Conservation (phyloP, 148 eudicot genomes). For the Fagopyrum tataricum region DNA sequence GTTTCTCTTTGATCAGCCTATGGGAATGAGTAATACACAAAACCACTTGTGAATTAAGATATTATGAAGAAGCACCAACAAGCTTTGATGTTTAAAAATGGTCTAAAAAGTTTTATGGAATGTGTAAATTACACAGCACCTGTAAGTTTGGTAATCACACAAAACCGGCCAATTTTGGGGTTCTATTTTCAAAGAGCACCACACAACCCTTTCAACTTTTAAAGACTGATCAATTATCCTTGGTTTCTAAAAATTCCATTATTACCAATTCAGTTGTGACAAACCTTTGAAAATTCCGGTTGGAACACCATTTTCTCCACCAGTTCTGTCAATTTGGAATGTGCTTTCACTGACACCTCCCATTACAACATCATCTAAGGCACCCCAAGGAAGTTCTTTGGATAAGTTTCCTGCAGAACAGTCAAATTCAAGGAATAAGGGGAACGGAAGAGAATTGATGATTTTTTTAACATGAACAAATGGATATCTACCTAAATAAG, state of each 20-base stretch:
- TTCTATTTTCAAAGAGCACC: not conserved
- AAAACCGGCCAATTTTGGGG: not conserved
- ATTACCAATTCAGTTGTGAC: not conserved
- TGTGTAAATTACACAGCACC: no score
- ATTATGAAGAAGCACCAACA: no score
- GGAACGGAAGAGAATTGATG: not conserved
- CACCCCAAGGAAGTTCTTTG: slow-evolving; percentile 91
- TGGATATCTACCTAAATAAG: not conserved
- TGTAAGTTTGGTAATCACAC: no score
- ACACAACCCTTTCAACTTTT: not conserved
- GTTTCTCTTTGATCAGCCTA: not conserved
- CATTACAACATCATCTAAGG: slow-evolving; percentile 97
- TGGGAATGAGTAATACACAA: no score
- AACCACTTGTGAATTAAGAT: no score
- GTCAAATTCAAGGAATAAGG: not conserved
- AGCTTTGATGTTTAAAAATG: no score
- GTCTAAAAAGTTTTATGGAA: no score
- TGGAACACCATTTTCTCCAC: slow-evolving; percentile 77
- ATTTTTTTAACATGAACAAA: not conserved
- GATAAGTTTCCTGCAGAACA: slow-evolving; percentile 45
- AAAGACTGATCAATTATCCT: no score
- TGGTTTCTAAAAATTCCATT: not conserved
- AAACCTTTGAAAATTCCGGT: slow-evolving; percentile 84
- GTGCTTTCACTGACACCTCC: slow-evolving; percentile 95
- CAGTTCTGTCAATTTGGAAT: slow-evolving; percentile 61